Percentiles rank a stretch among this genome's conserved stretches.
These are phyloP conservation scores for Diaporthe longicolla DNA, from an alignment of 2,329 filamentous ascomycete species.

Conservation along the genomic window DNA sequence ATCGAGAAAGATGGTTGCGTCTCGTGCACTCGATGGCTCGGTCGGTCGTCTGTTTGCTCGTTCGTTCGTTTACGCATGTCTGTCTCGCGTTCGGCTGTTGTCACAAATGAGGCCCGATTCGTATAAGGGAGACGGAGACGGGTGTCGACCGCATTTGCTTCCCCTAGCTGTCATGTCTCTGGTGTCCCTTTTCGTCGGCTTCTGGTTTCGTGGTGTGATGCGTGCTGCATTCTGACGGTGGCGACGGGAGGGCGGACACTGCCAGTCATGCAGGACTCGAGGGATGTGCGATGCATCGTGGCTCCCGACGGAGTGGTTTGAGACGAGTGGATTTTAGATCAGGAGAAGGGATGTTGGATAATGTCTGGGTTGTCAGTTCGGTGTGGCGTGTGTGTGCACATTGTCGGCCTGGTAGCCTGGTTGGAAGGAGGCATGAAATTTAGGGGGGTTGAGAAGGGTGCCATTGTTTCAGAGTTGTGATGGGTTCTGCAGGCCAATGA, in stretches of 20 bases:
- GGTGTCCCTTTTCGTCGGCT: background rate
- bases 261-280: background rate
- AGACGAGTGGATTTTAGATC: slow-evolving; percentile 37
- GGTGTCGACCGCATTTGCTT: background rate
- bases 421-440: slow-evolving; percentile 38
- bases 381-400: slow-evolving; percentile 8
- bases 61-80: background rate
- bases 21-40: background rate
- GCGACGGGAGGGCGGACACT: background rate
- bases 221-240: background rate
- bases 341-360: slow-evolving; percentile 35
- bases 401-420: too few relatives aligned
- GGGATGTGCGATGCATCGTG: slow-evolving; percentile 12
- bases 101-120: background rate
- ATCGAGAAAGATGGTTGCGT: background rate
- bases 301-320: slow-evolving; percentile 31
- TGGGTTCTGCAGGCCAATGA: slow-evolving; percentile 30
- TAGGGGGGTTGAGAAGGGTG: slow-evolving; percentile 38
- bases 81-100: slow-evolving; percentile 1
- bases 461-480: slow-evolving; percentile 42
- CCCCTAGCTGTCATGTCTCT: background rate
- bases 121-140: background rate
- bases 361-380: slow-evolving; percentile 24
- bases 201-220: background rate
- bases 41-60: background rate